Evolutionary conservation across 768 basidiomycete species (phyloP).

Genomic region (Boletus barrowsii): DNA sequence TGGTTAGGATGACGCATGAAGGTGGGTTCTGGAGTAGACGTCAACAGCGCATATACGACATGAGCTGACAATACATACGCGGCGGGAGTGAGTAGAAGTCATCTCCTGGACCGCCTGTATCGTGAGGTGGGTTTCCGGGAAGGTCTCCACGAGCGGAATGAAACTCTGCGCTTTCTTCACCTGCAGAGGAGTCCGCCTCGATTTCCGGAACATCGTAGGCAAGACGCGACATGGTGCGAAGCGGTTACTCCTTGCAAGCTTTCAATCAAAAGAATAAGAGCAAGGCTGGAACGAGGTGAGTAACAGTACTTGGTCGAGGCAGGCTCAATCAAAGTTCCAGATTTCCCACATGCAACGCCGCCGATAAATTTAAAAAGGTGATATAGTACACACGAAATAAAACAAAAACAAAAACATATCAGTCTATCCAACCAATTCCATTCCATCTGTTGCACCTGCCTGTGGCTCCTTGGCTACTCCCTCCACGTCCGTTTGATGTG

Average conservation of each 20-base stretch:
- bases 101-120: slow-evolving; percentile 4
- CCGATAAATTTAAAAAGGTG: not conserved
- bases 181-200: slow-evolving; percentile 2
- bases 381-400: not conserved
- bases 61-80: slow-evolving; percentile 18
- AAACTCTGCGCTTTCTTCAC: slow-evolving; percentile 4
- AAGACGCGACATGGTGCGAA: slow-evolving; percentile 27
- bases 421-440: slow-evolving; percentile 18
- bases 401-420: not conserved
- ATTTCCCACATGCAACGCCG: slow-evolving; percentile 16
- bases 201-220: slow-evolving; percentile 28
- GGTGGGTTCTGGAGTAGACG: slow-evolving; percentile 13
- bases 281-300: not conserved
- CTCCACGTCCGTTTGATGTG: slow-evolving; percentile 1
- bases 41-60: slow-evolving; percentile 6
- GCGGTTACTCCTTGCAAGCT: not conserved
- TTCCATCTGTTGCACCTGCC: slow-evolving; percentile 8
- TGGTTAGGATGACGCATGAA: slow-evolving; percentile 46
- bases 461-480: not conserved
- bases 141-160: not conserved
- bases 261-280: not conserved
- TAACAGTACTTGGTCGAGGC: not conserved
- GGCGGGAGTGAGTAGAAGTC: slow-evolving; percentile 19
- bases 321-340: not conserved
- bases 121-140: slow-evolving; percentile 1